Evolutionary conservation across 1,284 basidiomycete species (phyloP), one percentile per base, ranked within the genome.

Genomic region (Macrocystidia cucumis): DNA sequence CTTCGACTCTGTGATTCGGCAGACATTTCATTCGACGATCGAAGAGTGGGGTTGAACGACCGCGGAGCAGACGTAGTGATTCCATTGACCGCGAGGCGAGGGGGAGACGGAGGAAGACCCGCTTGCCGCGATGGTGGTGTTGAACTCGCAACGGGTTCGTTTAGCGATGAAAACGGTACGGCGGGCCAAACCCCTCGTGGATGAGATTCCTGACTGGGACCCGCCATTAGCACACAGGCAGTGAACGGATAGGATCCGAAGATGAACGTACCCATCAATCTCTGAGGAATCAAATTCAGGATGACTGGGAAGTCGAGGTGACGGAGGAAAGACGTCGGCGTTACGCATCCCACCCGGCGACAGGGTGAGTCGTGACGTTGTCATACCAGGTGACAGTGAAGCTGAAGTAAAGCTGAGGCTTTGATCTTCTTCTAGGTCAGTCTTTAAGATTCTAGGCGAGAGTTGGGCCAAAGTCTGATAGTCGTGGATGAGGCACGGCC

Each of bases 81-180:
- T 16, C 81, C 83, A 50, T 85, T 85, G 42, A 84, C 55, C 13
- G 78, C 72, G 29, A 85, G 56, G 21, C 60, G 66, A 11, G 82
- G 82, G 22, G 74, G 74, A 12, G 72, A 71, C 19, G 66, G 67
- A 13, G 54, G 54, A 14, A 32, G 46, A 39, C 52, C 50, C 3
- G 40, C 35, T 32, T 45, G 38, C 18, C 26, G 45, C n/a, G 38
- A 34, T 12, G 42, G 38, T 18, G 48, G 25, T 19, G 24, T 37
- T 41, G 29, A 30, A 13, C 11, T 27, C n/a, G 20, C 4, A 19
- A 21, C 42, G 38, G 37, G 40, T 40, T 60, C 54, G 25, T 56
- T 55, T 31, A 65, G 51, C 4, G 55, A 47, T 18, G 62, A 54
- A 42, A 63, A 72, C 9, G 74, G 65, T 3, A 70, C 57, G 4